These are phyloP conservation scores for Anthracocystis panici-leucophaei DNA, from an alignment of 1,284 basidiomycete species.

Conservation along the genomic window DNA sequence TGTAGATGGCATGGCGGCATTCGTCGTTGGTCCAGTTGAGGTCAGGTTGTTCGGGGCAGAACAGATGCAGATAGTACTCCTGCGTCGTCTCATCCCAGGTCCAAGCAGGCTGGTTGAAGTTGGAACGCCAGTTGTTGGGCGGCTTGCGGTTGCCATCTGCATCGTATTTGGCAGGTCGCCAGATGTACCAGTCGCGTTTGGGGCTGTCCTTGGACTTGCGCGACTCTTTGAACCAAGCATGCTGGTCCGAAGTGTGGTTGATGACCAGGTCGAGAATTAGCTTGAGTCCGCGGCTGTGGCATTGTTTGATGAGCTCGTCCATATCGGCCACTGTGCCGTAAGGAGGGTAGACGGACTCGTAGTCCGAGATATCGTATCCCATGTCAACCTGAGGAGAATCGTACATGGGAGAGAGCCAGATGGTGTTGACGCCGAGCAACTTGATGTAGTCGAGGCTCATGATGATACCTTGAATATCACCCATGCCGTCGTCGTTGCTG, in stretches of 20 bases:
- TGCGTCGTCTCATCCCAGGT: conserved; percentile 77
- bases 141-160: conserved; percentile 69
- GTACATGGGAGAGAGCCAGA: conserved; percentile 83
- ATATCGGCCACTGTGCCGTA: conserved; percentile 82
- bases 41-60: conserved; percentile 80
- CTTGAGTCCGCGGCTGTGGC: conserved; percentile 79
- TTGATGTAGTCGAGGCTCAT: conserved; percentile 79
- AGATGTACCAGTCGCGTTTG: conserved; percentile 82
- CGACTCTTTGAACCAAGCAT: conserved; percentile 79
- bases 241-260: conserved; percentile 80
- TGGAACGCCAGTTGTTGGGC: conserved; percentile 81
- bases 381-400: conserved; percentile 78
- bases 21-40: conserved; percentile 80
- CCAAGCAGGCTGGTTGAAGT: conserved; percentile 82
- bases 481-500: conserved; percentile 80
- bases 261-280: conserved; percentile 84
- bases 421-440: conserved; percentile 78
- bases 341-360: conserved; percentile 78
- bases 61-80: conserved; percentile 82
- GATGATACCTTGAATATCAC: conserved; percentile 79
- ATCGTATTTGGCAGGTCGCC: conserved; percentile 77
- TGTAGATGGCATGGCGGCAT: conserved; percentile 74
- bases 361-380: conserved; percentile 76
- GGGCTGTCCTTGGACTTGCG: conserved; percentile 75
- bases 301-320: conserved; percentile 76